Evolutionary conservation across 176 grass and related monocot genomes (phyloP), one percentile per base, ranked within the genome.

Genomic region (Eremochloa ophiuroides): DNA sequence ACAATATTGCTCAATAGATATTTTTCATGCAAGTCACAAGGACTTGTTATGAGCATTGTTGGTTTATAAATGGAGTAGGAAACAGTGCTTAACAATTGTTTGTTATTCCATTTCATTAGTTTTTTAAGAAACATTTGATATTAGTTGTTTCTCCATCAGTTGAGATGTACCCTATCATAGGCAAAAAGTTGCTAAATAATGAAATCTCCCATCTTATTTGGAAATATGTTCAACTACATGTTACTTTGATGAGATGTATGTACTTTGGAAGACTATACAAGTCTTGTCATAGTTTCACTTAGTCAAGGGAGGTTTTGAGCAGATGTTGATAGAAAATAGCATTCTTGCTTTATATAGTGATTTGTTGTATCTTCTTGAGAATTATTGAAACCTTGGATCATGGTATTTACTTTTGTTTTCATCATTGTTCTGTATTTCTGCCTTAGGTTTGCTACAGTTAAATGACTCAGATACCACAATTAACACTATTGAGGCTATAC

Each of bases 231-330:
- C n/a, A 23, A 8, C 58, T 73, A 55, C n/a, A n/a, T n/a, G 51
- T 73, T 58, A 65, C 33, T 55, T 69, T 66, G 63, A 20, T 4
- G 77, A 67, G 30, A 16, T n/a, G 27, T 58, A n/a, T 66, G 70
- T 69, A 74, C 69, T 35, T 16, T 66, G 77, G 68, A 80, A 78
- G 77, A 74, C 67, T 67, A 67, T 40, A 31, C 13, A 28, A 85
- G 55, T 77, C 18, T 71, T 42, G 8, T 71, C 8, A 76, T 64
- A 76, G 12, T 29, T 16, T 18, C 41, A 53, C 40, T 33, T 48
- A 30, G 12, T 42, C 62, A 31, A 40, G 38, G 38, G 40, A 51
- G 60, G 29, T 77, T 87, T 69, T 41, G 12, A 39, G 27, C 44
- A 74, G 59, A 80, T 25, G 26, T 38, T 46, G 18, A 61, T 60